These are phyloP conservation scores for Lojkania enalia DNA, from an alignment of 2,329 filamentous ascomycete species.

Conservation along the genomic window DNA sequence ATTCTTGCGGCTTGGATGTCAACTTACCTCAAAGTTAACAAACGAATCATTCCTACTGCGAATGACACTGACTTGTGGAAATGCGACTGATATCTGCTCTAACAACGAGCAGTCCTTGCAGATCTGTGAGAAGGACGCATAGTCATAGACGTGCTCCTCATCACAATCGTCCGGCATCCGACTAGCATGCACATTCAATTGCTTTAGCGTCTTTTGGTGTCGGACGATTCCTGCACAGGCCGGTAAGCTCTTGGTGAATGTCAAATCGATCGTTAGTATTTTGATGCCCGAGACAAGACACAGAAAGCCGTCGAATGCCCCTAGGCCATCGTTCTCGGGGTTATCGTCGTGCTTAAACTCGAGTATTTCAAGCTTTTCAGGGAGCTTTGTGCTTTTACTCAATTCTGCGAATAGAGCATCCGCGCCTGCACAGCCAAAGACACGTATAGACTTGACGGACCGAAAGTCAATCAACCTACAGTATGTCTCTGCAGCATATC, in stretches of 20 bases:
- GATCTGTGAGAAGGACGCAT: conserved; percentile 50
- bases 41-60: conserved; percentile 48
- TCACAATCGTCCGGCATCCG: conserved; percentile 39
- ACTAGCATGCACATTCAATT: conserved; percentile 51
- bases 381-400: conserved; percentile 50
- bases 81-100: conserved; percentile 53
- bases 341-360: conserved; percentile 55
- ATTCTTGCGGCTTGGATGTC: too few species aligned
- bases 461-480: conserved; percentile 53
- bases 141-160: conserved; percentile 51
- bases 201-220: conserved; percentile 51
- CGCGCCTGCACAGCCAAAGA: conserved; percentile 51
- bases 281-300: conserved; percentile 51
- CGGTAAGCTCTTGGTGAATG: conserved; percentile 47
- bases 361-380: conserved; percentile 49
- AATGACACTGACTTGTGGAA: conserved; percentile 51
- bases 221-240: conserved; percentile 48
- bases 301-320: conserved; percentile 53
- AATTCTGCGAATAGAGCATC: conserved; percentile 53
- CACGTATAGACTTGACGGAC: conserved; percentile 46
- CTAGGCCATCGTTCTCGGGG: conserved; percentile 50
- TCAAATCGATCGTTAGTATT: conserved; percentile 50
- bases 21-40: conserved; percentile 45
- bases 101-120: conserved; percentile 49
- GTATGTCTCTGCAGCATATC: conserved; percentile 54